Base-by-base conservation (phyloP, 2,329 filamentous ascomycete species). In the Aspergillus aculeatinus region DNA sequence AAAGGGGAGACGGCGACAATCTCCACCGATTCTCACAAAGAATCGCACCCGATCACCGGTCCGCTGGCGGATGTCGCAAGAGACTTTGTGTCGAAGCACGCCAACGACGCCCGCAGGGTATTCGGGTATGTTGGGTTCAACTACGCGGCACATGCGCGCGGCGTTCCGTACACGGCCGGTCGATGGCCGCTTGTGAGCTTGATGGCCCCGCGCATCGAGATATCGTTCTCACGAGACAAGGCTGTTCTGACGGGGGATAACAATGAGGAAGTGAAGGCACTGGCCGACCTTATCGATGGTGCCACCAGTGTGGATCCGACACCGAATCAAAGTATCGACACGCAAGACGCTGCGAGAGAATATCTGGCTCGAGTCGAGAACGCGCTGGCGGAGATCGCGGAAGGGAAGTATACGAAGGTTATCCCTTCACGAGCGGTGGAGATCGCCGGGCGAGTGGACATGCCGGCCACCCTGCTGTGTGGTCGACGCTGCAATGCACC, bases 91-190 rank as follows among this genome's bases (percentile, higher is more conserved):
- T 23, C 47, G 2, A 31, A 55, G 10, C 39, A 64, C 27, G 33
- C 21, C 2, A 39, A 33, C 10, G 7, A 9, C 7, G 58, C 42
- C 5, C 5, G 42, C 50, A 62, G 29, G 27, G 44, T 64, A 14
- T 65, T 62, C 35, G 63, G 60, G 1, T 60, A 65, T 12, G 61
- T 55, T 7, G 63, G 63, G 11, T 65, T 62, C n/a, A 65, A 64
- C 48, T 65, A 62, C 31, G 58, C 62, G 6, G 55, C 62, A 3
- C 60, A 61, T 23, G 52, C 52, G 12, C 56, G 55, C 2, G 54
- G 61, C 3, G 39, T 60, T 6, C 5, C 47, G 2, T 64, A 53
- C 35, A 52, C 11, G 5, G 47, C 55, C 16, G 61, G 63, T n/a
- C 16, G 44, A 16, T 65, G 62, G 60, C 60, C 62, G 3, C 54